phyloP scores from a whole-genome alignment of 768 basidiomycete genomes.

The Mycena vitilis region DNA sequence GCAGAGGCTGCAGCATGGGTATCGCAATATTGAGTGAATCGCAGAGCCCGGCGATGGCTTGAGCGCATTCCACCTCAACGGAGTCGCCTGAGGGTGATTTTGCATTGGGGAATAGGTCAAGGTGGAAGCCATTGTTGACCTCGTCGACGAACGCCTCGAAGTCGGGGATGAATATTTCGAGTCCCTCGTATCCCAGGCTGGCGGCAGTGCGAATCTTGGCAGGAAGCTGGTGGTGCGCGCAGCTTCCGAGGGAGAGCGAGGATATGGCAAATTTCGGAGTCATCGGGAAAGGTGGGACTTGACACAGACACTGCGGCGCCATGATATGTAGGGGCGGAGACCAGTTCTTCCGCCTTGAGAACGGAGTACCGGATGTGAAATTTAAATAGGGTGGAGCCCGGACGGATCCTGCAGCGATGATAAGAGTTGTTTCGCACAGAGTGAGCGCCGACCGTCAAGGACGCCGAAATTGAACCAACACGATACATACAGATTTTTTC shows the following conservation, averaged over 20 bases:
- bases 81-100: conserved; percentile 15
- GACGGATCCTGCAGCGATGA: neutral
- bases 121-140: conserved; percentile 36
- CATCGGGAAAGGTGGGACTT: neutral
- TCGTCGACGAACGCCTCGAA: conserved; percentile 43
- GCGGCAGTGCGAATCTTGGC: conserved; percentile 46
- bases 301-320: neutral
- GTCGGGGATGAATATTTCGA: conserved; percentile 43
- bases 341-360: conserved; percentile 16
- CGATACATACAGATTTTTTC: too few relatives aligned
- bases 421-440: too few relatives aligned
- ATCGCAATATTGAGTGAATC: conserved; percentile 40
- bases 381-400: neutral
- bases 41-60: conserved; percentile 38
- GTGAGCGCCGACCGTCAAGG: too few relatives aligned
- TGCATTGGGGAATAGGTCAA: conserved; percentile 36
- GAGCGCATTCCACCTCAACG: conserved; percentile 41
- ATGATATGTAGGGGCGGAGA: conserved; percentile 18
- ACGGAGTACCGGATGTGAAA: neutral
- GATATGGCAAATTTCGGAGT: conserved; percentile 41
- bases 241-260: conserved; percentile 44
- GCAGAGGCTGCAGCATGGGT: conserved; percentile 50
- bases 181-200: conserved; percentile 49
- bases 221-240: conserved; percentile 43
- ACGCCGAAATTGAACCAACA: too few relatives aligned